Evolutionary conservation across 2,329 filamentous ascomycete genomes (phyloP), one percentile per base, ranked within the genome.

Genomic region (Fusarium sp.): DNA sequence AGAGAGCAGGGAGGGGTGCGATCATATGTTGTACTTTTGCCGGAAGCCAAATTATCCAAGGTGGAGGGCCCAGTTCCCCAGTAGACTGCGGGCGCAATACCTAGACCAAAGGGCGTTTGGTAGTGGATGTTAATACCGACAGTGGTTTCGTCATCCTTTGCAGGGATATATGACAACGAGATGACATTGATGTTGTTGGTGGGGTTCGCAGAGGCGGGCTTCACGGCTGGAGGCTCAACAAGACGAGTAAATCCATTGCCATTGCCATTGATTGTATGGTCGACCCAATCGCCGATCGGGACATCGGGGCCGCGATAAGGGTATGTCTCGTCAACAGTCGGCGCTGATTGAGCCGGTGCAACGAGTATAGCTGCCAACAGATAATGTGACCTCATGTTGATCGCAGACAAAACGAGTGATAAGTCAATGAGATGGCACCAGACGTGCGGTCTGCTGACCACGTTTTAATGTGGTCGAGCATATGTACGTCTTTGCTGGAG

Each of bases 41-140:
- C 58, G 12, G 42, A 44, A 27, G 54, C 58, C 16, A 27, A 14
- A 8, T 34, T 59, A 10, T 49, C 41, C 13, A 60, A n/a, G 10
- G 42, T 20, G 7, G 41, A 57, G 29, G 8, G 2, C 4, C 30
- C 32, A 3, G 20, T 32, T 2, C 41, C 51, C 41, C 57, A 57
- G 0, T 40, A 0, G 0, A 60, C n/a, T 0, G 9, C 18, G 2
- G 57, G 57, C 2, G 10, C 40, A 0, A 1, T 0, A 14, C 41
- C 57, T 0, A 60, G 30, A 5, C 57, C 57, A 3, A 57, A 60
- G 0, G 57, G 57, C 0, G 51, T 57, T 6, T 60, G 57, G 3
- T 60, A 60, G 7, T 60, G 51, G 1, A 60, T 57, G 2, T 46
- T 60, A 7, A 60, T 60, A 1, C 57, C 57, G 4, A 34, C 49